Percentiles rank a stretch among this genome's conserved stretches.
phyloP scores from a whole-genome alignment of 2,329 filamentous ascomycete genomes.

The Oidium heveae region DNA sequence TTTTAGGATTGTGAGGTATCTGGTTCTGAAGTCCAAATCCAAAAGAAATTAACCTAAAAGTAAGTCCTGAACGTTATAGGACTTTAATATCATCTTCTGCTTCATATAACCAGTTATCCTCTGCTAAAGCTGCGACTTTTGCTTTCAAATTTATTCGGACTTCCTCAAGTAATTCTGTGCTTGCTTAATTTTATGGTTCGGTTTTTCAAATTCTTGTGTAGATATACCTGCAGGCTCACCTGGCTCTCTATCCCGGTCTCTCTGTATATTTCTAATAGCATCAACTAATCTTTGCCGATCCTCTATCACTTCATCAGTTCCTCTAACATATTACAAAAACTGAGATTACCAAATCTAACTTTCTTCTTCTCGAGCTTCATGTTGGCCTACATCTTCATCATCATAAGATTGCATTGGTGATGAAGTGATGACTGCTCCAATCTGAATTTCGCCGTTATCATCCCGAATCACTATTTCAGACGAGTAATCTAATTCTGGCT shows the following conservation, averaged over 20 bases:
- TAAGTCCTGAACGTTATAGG: no score
- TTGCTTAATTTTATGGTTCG: background rate
- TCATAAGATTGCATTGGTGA: constrained; percentile 25
- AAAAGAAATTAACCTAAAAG: no score
- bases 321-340: background rate
- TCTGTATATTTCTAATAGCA: constrained; percentile 33
- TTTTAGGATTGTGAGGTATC: no score
- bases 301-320: constrained; percentile 16
- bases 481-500: constrained; percentile 18
- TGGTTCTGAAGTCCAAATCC: no score
- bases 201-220: background rate
- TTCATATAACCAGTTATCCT: constrained; percentile 86
- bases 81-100: constrained; percentile 14
- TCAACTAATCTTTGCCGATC: constrained; percentile 35
- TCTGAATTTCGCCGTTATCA: constrained; percentile 34
- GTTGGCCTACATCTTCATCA: constrained; percentile 24
- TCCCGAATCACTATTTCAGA: constrained; percentile 36
- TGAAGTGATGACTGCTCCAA: constrained; percentile 20
- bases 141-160: constrained; percentile 44
- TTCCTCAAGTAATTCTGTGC: constrained; percentile 39
- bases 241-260: constrained; percentile 26
- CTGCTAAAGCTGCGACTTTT: constrained; percentile 47
- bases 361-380: constrained; percentile 31
- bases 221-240: constrained; percentile 39
- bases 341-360: constrained; percentile 15